Evolutionary conservation across 176 grass and related monocot genomes (phyloP).

Genomic region (Neostapfia colusana): DNA sequence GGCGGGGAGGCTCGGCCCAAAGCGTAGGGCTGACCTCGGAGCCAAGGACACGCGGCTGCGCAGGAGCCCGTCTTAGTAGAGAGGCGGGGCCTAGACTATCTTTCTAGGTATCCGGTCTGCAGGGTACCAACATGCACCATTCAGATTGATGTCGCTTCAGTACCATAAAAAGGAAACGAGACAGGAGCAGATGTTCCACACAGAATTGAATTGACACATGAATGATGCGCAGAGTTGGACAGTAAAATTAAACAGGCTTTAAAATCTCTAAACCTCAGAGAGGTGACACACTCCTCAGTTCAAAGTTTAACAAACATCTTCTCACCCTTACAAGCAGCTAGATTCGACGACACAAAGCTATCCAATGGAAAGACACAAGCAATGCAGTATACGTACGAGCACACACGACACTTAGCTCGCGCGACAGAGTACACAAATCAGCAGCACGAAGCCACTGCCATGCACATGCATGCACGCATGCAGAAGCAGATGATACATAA

Average conservation of each 20-base stretch:
- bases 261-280: conserved; percentile 13
- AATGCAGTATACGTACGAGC: conserved; percentile 30
- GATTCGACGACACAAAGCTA: conserved; percentile 32
- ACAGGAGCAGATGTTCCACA: conserved; percentile 36
- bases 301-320: conserved; percentile 32
- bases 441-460: conserved; percentile 33
- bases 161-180: conserved; percentile 49
- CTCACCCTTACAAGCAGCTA: conserved; percentile 31
- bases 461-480: conserved; percentile 44
- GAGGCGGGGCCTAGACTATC: too few relatives aligned
- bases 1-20: too few relatives aligned
- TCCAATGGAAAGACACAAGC: conserved; percentile 6
- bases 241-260: conserved; percentile 2
- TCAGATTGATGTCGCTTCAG: too few relatives aligned
- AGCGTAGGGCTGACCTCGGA: too few relatives aligned
- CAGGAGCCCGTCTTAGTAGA: too few relatives aligned
- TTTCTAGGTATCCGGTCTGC: too few relatives aligned
- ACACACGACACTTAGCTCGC: neutral
- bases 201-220: conserved; percentile 51
- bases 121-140: too few relatives aligned
- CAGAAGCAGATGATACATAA: conserved; percentile 39
- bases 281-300: conserved; percentile 14
- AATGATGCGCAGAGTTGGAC: conserved; percentile 35
- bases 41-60: too few relatives aligned
- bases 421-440: conserved; percentile 25